Percentiles rank a stretch among this genome's conserved stretches.
Conservation (phyloP, 2,329 filamentous ascomycete genomes). For the Karstenula rhodostoma region DNA sequence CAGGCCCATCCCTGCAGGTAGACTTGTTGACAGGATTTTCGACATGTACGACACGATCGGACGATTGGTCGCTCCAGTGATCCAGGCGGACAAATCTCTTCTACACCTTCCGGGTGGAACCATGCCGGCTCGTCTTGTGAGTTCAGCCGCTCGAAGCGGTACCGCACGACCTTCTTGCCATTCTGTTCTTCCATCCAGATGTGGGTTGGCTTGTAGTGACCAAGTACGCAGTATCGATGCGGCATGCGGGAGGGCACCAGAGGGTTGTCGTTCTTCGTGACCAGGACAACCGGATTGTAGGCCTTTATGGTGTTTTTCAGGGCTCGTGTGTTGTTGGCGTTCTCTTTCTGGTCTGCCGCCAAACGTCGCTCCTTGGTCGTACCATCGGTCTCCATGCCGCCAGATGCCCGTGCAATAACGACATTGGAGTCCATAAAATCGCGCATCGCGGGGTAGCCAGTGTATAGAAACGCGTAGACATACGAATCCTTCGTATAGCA, state of each 20-base stretch:
- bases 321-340: constrained; percentile 46
- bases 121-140: constrained; percentile 59
- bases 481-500: constrained; percentile 61
- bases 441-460: constrained; percentile 61
- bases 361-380: constrained; percentile 57
- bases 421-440: constrained; percentile 69
- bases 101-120: constrained; percentile 60
- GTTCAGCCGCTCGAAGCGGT: constrained; percentile 72
- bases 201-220: constrained; percentile 72
- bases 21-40: constrained; percentile 43
- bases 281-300: constrained; percentile 61
- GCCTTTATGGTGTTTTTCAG: constrained; percentile 58
- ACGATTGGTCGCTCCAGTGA: constrained; percentile 41
- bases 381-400: constrained; percentile 59
- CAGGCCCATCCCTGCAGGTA: constrained; percentile 66
- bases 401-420: constrained; percentile 69
- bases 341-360: constrained; percentile 56
- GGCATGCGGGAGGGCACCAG: constrained; percentile 60
- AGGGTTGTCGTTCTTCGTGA: constrained; percentile 61
- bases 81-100: constrained; percentile 40
- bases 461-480: constrained; percentile 67
- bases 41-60: constrained; percentile 49
- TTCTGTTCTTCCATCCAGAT: constrained; percentile 69
- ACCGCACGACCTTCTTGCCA: constrained; percentile 56
- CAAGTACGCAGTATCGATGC: constrained; percentile 70